phyloP scores from a whole-genome alignment of 2,329 filamentous ascomycete genomes.

The Plectosphaerella plurivora region DNA sequence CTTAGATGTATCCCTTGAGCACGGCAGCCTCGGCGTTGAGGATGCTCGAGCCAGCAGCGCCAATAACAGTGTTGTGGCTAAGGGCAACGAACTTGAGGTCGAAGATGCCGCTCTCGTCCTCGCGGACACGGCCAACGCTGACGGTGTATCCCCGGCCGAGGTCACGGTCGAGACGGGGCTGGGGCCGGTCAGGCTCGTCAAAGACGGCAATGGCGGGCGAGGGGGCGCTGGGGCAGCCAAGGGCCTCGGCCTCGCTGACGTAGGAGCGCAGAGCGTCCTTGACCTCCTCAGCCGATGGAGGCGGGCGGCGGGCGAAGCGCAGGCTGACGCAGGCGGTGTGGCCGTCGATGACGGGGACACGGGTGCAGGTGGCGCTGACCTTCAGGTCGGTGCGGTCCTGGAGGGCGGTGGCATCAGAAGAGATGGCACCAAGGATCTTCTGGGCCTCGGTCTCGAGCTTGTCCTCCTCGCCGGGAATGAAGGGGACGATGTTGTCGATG shows the following conservation, averaged over 20 bases:
- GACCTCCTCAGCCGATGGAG: slow-evolving; percentile 71
- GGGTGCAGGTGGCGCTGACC: slow-evolving; percentile 85
- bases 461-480: slow-evolving; percentile 89
- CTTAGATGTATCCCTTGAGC: slow-evolving; percentile 76
- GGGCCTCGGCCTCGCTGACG: slow-evolving; percentile 71
- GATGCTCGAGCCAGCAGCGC: slow-evolving; percentile 93
- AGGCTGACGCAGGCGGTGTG: slow-evolving; percentile 94
- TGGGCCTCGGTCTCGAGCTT: slow-evolving; percentile 93
- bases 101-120: slow-evolving; percentile 84
- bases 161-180: slow-evolving; percentile 86
- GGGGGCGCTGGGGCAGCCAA: slow-evolving; percentile 87
- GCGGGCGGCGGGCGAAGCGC: slow-evolving; percentile 69
- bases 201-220: slow-evolving; percentile 78
- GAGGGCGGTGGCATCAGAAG: slow-evolving; percentile 68
- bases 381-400: slow-evolving; percentile 68
- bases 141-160: slow-evolving; percentile 83
- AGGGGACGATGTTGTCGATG: slow-evolving; percentile 92
- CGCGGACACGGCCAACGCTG: slow-evolving; percentile 79
- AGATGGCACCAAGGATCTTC: slow-evolving; percentile 83
- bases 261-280: slow-evolving; percentile 77
- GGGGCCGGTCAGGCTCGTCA: slow-evolving; percentile 84
- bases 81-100: slow-evolving; percentile 93
- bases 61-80: slow-evolving; percentile 86
- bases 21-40: slow-evolving; percentile 90
- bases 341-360: slow-evolving; percentile 91